Base-by-base conservation (phyloP, 2,329 filamentous ascomycete species). In the Dactylellina parvicollis region DNA sequence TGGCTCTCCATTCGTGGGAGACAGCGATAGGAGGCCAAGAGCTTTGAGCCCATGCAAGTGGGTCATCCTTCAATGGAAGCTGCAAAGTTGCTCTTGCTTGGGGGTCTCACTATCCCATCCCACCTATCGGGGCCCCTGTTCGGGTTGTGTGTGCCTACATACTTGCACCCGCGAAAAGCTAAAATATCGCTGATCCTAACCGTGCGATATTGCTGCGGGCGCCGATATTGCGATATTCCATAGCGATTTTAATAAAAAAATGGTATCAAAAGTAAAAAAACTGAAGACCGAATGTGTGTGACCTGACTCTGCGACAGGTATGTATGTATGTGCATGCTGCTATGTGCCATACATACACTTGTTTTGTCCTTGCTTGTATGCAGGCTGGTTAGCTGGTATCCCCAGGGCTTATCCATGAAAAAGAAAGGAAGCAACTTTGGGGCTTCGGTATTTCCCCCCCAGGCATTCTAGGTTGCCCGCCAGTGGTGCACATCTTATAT, bases 191-290 rank as follows among this genome's bases (percentile, higher is more conserved):
- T 59, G 62, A 54, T 47, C 47, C 24, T 52, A 67, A 59, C 34
- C 8, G 40, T 47, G 24, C 10, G 38, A 59, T 46, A 54, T 65
- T 65, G 28, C 44, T 55, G 28, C 55, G 24, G 55, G 67, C 42
- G 59, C 67, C 49, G 59, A 72, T 72, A 72, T 72, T 65, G 46
- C 59, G 67, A 72, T 72, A 64, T 72, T 59, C 67, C 54, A 46
- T 65, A 65, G 34, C 22, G 24, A 49, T 46, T 57, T 70, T 64
- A 56, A 56, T 47, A 62, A 71, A 42, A 59, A 34, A 56, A 60
- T 44, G 59, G 64, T 72, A 59, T 64, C 49, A 64, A 64, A 59
- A 52, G 28, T 44, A 59, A 49, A 57, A 57, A 52, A 50, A 40
- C 49, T 36, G 38, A 62, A 34, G 20, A 20, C 62, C 24, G 30